phyloP scores from a whole-genome alignment of 257 asterid species.

The Verbena officinalis region DNA sequence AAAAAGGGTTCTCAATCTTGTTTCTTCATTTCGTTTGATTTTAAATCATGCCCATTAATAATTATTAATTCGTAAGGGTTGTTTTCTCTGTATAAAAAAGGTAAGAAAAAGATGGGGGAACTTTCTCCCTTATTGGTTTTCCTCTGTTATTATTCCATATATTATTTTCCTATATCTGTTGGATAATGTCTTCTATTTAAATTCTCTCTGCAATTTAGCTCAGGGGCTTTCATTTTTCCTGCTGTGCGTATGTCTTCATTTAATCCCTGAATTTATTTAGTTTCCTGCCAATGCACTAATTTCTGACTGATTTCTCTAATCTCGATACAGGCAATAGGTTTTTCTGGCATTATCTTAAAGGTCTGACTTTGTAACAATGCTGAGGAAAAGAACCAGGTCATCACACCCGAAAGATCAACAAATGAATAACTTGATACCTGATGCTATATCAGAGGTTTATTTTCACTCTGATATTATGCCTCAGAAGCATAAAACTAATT shows the following conservation, averaged over 20 bases:
- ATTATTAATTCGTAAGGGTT: background rate
- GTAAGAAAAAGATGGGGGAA: background rate
- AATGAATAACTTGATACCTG: constrained; percentile 55
- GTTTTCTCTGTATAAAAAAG: background rate
- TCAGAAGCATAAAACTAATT: constrained; percentile 53
- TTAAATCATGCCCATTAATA: background rate
- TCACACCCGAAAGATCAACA: constrained; percentile 65
- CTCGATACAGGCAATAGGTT: constrained; percentile 41
- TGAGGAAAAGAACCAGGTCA: constrained; percentile 76
- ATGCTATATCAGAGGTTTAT: constrained; percentile 56
- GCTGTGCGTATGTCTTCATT: constrained; percentile 12
- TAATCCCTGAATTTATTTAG: constrained; percentile 17
- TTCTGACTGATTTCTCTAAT: constrained; percentile 26
- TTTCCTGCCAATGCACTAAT: constrained; percentile 20
- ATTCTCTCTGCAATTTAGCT: constrained; percentile 32
- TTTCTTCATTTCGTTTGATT: constrained; percentile 1
- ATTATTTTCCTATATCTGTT: constrained; percentile 2
- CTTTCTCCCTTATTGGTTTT: background rate
- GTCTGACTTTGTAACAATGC: constrained; percentile 45
- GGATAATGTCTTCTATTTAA: constrained; percentile 18
- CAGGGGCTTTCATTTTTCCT: constrained; percentile 21
- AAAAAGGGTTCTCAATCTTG: background rate
- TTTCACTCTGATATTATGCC: constrained; percentile 50
- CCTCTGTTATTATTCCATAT: background rate
- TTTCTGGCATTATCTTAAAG: constrained; percentile 21